These are phyloP conservation scores for Dactylonectria macrodidyma DNA, from an alignment of 2,329 filamentous ascomycete genomes.

Conservation along the genomic window DNA sequence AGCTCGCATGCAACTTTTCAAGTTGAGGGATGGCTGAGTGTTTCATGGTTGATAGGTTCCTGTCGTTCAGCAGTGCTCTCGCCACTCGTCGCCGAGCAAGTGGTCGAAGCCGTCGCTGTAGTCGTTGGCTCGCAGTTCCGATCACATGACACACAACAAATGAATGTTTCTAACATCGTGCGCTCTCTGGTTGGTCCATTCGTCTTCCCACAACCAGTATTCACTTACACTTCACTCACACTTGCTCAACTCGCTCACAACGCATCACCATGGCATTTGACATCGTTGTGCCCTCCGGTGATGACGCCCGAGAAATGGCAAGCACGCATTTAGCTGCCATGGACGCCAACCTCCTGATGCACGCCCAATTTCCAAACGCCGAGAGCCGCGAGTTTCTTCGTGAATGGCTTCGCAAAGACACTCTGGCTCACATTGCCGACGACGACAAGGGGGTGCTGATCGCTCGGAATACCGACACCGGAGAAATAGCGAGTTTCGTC, in stretches of 20 bases:
- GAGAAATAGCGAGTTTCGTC: conserved; percentile 52
- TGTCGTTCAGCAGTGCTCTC: not conserved
- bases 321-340: conserved; percentile 57
- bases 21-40: no score
- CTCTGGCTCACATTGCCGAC: conserved; percentile 47
- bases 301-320: conserved; percentile 45
- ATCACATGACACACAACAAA: conserved; percentile 27
- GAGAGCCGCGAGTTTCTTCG: conserved; percentile 49
- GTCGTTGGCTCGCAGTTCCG: conserved; percentile 9
- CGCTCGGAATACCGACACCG: conserved; percentile 50
- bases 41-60: not conserved
- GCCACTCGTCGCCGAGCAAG: not conserved
- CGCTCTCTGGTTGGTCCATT: conserved; percentile 37
- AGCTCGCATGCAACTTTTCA: no score
- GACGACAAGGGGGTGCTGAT: conserved; percentile 51
- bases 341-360: conserved; percentile 56
- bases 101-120: not conserved
- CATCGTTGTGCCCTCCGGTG: conserved; percentile 44
- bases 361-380: conserved; percentile 57
- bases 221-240: conserved; percentile 27
- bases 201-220: conserved; percentile 13
- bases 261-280: conserved; percentile 47
- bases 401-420: conserved; percentile 51
- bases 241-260: not conserved
- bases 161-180: conserved; percentile 19